A percentile compares a stretch with the other conserved stretches of the same genome.
Conservation (phyloP, 805 yeast genomes). For the Starmera caribaea region DNA sequence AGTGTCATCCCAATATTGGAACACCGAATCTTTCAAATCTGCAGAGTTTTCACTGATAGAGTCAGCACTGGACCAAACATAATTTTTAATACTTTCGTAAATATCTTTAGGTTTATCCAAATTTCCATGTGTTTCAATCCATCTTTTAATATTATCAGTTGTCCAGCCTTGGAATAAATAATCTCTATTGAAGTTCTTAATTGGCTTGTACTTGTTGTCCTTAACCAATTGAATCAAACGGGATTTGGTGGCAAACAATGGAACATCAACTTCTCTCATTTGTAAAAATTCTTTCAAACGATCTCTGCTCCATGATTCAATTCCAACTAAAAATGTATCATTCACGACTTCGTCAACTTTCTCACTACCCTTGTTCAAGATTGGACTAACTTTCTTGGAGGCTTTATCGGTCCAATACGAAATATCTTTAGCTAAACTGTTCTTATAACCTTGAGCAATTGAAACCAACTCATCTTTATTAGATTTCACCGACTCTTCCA, state of each 20-base stretch:
- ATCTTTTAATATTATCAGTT: constrained; percentile 27
- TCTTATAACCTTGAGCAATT: constrained; percentile 24
- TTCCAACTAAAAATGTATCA: constrained; percentile 35
- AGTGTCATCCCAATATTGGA: constrained; percentile 32
- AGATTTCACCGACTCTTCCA: constrained; percentile 23
- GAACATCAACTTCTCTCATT: constrained; percentile 29
- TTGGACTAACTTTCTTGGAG: constrained; percentile 24
- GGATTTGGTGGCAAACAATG: constrained; percentile 28
- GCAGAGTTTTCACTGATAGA: constrained; percentile 4
- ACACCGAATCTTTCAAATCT: constrained; percentile 15
- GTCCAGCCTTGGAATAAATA: constrained; percentile 29
- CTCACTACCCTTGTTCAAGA: constrained; percentile 23
- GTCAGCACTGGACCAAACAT: constrained; percentile 6
- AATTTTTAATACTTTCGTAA: constrained; percentile 10
- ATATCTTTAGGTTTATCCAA: constrained; percentile 15
- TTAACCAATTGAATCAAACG: constrained; percentile 31
- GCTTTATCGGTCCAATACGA: constrained; percentile 25
- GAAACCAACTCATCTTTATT: constrained; percentile 27
- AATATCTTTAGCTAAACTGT: constrained; percentile 29
- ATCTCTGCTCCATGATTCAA: constrained; percentile 38
- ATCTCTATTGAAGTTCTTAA: constrained; percentile 19
- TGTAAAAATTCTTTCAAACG: constrained; percentile 32
- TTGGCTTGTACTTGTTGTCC: constrained; percentile 27
- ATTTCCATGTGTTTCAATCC: constrained; percentile 25
- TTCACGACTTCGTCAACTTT: constrained; percentile 27